Evolutionary conservation across 768 basidiomycete species (phyloP).

Genomic region (Tephrocybe sp.): DNA sequence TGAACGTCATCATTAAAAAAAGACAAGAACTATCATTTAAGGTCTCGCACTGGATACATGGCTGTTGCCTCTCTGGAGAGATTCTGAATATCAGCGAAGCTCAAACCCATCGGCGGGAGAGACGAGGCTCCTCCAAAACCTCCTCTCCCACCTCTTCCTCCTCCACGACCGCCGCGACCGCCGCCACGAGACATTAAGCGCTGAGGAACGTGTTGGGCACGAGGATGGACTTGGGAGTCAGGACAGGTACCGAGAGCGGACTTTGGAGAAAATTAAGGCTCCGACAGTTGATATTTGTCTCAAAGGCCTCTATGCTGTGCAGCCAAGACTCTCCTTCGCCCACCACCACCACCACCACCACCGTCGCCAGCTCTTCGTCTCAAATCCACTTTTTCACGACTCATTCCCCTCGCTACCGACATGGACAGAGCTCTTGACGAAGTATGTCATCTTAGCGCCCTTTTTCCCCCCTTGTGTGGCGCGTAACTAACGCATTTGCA

Average conservation of each 20-base stretch:
- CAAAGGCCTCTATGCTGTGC: slow-evolving; percentile 18
- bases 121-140: slow-evolving; percentile 52
- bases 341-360: slow-evolving; percentile 25
- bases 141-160: slow-evolving; percentile 56
- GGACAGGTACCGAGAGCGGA: slow-evolving; percentile 23
- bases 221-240: slow-evolving; percentile 12
- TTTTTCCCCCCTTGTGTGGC: slow-evolving; percentile 20
- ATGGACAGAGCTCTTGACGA: slow-evolving; percentile 90
- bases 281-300: slow-evolving; percentile 32
- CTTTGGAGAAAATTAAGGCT: slow-evolving; percentile 35
- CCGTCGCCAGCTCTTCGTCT: slow-evolving; percentile 29
- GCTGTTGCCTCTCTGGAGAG: slow-evolving; percentile 75
- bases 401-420: slow-evolving; percentile 16
- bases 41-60: slow-evolving; percentile 73
- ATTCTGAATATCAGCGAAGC: slow-evolving; percentile 76
- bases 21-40: slow-evolving; percentile 20
- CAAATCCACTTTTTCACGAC: slow-evolving; percentile 19
- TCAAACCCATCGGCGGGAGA: slow-evolving; percentile 77
- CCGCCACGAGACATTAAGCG: slow-evolving; percentile 40
- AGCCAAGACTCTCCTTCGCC: slow-evolving; percentile 8
- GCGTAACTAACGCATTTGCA: slow-evolving; percentile 19
- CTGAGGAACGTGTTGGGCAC: slow-evolving; percentile 10
- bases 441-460: slow-evolving; percentile 40
- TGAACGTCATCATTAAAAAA: slow-evolving; percentile 18
- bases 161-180: slow-evolving; percentile 37